Conservation (phyloP, 176 grass and related monocot species). For the Oryza australiensis region DNA sequence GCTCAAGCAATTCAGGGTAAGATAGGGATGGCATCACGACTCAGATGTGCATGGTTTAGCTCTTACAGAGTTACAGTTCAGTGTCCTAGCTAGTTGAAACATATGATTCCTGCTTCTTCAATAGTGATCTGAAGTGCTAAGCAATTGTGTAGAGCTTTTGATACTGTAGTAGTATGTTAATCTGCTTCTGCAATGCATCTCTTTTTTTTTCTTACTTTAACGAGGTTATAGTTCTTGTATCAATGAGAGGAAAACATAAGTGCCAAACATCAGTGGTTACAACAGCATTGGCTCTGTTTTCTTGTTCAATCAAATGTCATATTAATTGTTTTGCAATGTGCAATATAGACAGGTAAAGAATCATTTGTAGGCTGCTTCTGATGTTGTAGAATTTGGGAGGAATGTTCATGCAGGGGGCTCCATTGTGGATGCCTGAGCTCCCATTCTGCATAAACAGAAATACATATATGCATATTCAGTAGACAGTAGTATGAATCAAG, state of each 20-base stretch:
- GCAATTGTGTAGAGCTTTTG: not conserved
- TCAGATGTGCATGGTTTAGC: slow-evolving; percentile 6
- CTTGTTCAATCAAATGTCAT: slow-evolving; percentile 2
- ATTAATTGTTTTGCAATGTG: slow-evolving; percentile 3
- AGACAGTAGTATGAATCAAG: not conserved
- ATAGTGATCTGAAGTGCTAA: not conserved
- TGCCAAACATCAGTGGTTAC: not conserved
- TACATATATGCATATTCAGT: not conserved
- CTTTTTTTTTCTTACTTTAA: not conserved
- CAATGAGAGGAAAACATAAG: not conserved
- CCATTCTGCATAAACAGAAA: slow-evolving; percentile 16
- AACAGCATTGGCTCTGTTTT: not conserved
- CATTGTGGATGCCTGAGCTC: slow-evolving; percentile 13
- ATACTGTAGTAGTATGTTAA: not conserved
- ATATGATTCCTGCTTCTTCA: slow-evolving; percentile 2
- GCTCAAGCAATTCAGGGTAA: not conserved
- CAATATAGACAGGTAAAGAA: slow-evolving; percentile 22
- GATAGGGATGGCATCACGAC: not conserved
- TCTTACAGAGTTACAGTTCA: not conserved
- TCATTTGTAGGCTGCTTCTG: not conserved
- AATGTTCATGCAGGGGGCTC: not conserved
- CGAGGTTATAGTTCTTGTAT: not conserved
- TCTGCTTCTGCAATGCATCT: not conserved
- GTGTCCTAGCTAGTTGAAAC: slow-evolving; percentile 32
- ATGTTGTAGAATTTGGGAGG: not conserved